These are phyloP conservation scores for Leptomonas pyrrhocoris DNA, from an alignment of 208 protist genomes.

Conservation along the genomic window DNA sequence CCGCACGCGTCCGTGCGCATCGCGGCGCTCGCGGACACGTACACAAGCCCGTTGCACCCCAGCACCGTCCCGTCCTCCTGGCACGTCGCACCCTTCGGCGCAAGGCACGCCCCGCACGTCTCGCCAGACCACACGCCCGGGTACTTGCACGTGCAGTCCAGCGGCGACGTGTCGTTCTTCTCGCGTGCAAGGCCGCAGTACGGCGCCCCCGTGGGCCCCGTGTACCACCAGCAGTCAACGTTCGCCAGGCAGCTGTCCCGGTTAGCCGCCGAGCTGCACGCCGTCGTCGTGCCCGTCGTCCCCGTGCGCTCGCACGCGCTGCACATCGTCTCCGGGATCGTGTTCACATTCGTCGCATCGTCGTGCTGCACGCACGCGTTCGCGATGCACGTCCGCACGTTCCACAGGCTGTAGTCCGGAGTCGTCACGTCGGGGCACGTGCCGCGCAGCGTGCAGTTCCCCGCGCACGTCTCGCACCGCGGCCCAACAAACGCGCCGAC, in stretches of 20 bases:
- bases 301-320: slow-evolving; percentile 12
- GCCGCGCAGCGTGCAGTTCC: slow-evolving; percentile 36
- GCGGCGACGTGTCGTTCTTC: neutral
- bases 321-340: slow-evolving; percentile 31
- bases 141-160: slow-evolving; percentile 32
- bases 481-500: slow-evolving; percentile 42
- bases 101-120: slow-evolving; percentile 34
- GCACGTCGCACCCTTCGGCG: slow-evolving; percentile 41
- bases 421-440: slow-evolving; percentile 31
- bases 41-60: slow-evolving; percentile 47
- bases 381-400: slow-evolving; percentile 49
- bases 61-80: slow-evolving; percentile 12
- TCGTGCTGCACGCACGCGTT: slow-evolving; percentile 31
- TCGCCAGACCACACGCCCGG: slow-evolving; percentile 29
- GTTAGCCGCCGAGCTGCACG: slow-evolving; percentile 9
- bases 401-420: slow-evolving; percentile 26
- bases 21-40: slow-evolving; percentile 3
- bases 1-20: slow-evolving; percentile 42
- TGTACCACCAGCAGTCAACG: slow-evolving; percentile 39
- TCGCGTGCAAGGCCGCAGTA: slow-evolving; percentile 10
- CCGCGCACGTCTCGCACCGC: slow-evolving; percentile 51
- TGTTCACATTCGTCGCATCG: slow-evolving; percentile 5
- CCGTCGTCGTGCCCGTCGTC: neutral
- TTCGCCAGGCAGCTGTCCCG: slow-evolving; percentile 19
- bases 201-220: neutral